These are phyloP conservation scores for Clonostachys sp. DNA, from an alignment of 2,329 filamentous ascomycete genomes.

Conservation along the genomic window DNA sequence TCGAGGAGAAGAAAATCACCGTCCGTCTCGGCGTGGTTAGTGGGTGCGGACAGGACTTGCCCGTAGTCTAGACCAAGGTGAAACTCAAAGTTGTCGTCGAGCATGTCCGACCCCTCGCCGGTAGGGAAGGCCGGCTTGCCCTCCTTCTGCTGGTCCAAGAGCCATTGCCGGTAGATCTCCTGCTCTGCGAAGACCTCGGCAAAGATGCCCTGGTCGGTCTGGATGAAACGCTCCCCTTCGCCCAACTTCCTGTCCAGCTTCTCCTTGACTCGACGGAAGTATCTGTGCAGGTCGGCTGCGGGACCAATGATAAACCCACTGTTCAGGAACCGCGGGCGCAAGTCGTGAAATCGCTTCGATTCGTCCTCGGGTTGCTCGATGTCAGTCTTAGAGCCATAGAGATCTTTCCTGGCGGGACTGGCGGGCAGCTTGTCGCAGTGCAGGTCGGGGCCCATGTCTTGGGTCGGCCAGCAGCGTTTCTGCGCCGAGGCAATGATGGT, in stretches of 20 bases:
- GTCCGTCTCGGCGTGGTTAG: constrained; percentile 8
- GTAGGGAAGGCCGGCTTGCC: neutral
- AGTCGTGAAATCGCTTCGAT: constrained; percentile 2
- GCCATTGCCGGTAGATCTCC: constrained; percentile 23
- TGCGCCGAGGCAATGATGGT: constrained; percentile 13
- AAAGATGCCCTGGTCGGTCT: constrained; percentile 22
- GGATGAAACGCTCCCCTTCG: constrained; percentile 6
- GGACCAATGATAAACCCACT: constrained; percentile 21
- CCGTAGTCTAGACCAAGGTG: constrained; percentile 17
- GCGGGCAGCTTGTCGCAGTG: constrained; percentile 15
- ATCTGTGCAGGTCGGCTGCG: constrained; percentile 15
- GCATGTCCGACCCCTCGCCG: neutral
- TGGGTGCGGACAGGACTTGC: constrained; percentile 12
- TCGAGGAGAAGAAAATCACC: constrained; percentile 11
- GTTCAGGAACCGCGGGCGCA: constrained; percentile 20
- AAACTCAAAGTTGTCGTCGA: constrained; percentile 12
- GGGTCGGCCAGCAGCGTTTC: constrained; percentile 14
- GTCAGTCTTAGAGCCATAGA: constrained; percentile 14
- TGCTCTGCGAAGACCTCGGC: constrained; percentile 21
- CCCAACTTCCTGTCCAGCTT: constrained; percentile 13
- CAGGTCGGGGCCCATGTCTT: constrained; percentile 7
- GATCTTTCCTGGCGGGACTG: constrained; percentile 10
- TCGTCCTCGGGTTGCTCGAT: neutral
- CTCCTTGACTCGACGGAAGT: constrained; percentile 15
- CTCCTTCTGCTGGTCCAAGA: neutral